Evolutionary conservation across 164 flowering plant genomes (phyloP), one percentile per base, ranked within the genome.

Genomic region (Tinospora cordifolia): DNA sequence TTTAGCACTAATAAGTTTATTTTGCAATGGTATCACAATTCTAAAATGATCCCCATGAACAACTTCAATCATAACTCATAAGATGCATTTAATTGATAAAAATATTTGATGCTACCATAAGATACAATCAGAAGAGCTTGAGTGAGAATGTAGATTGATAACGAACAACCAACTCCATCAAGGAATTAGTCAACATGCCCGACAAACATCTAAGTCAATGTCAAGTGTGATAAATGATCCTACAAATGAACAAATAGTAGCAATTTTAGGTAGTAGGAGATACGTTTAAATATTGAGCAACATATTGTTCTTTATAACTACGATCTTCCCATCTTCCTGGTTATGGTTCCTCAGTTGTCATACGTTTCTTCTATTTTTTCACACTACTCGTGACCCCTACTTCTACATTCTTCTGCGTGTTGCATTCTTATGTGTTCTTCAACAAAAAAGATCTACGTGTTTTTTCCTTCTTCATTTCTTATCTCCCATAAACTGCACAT

Each of bases 1-100:
- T 79, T 69, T 82, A 83, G n/a, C 82, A 84, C 84, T 85, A 86
- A 86, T 30, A 65, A 39, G 22, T 67, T 70, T 27, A 57, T 62
- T 75, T 70, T 77, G 79, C 72, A 83, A 72, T 80, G 81, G 86
- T 85, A 80, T 75, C 74, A 73, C 79, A 79, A 2, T 75, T 85
- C 90, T 81, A 87, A 86, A 85, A 83, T 71, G 82, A 75, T 82
- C 74, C 81, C 76, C 81, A 81, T 79, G 69, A 76, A 75, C 72
- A 73, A 51, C 40, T 79, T 44, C 14, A 44, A 14, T 44, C 47
- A 14, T 10, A 44, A 14, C 47, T 44, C 47, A 44, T 44, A 44
- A 44, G 12, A 44, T 10, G 47, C 47, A 44, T 10, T 11, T 44
- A 44, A 44, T 44, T 44, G 19, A 51, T 1, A 44, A 44, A 14